Percentiles rank a stretch among this genome's conserved stretches.
Evolutionary conservation across 208 protist species (phyloP).

Genomic region (Crithidia bombi): DNA sequence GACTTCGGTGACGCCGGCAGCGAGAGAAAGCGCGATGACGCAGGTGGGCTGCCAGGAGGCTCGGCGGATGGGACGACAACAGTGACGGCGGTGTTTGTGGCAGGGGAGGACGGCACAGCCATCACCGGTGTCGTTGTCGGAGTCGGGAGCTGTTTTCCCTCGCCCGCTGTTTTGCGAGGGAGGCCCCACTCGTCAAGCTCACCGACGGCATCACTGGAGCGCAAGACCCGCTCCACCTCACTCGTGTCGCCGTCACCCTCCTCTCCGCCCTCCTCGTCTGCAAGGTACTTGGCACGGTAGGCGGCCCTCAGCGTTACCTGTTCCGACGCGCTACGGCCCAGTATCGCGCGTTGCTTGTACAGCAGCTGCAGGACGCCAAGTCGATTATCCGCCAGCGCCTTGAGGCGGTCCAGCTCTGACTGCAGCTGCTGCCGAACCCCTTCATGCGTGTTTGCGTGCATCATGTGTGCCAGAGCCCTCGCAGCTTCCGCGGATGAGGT

Average conservation of each 20-base stretch:
- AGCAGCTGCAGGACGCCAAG: constrained; percentile 56
- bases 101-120: not conserved
- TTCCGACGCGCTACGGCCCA: constrained; percentile 44
- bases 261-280: not conserved
- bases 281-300: constrained; percentile 44
- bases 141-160: not conserved
- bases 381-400: constrained; percentile 47
- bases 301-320: constrained; percentile 43
- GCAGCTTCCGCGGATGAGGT: not conserved
- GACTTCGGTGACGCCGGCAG: constrained; percentile 28
- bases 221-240: constrained; percentile 2
- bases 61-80: not conserved
- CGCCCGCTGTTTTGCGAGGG: not conserved
- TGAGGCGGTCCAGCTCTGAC: constrained; percentile 51
- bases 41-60: constrained; percentile 1
- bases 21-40: constrained; percentile 26
- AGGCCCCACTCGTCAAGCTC: not conserved
- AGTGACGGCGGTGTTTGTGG: not conserved
- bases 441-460: constrained; percentile 48
- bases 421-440: constrained; percentile 49
- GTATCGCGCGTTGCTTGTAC: constrained; percentile 59
- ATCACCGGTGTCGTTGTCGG: not conserved
- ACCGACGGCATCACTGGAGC: not conserved
- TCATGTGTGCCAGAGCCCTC: constrained; percentile 20
- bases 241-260: not conserved